A percentile compares a stretch with the other conserved stretches of the same genome.
These are phyloP conservation scores for Salvia hispanica DNA, from an alignment of 257 asterid genomes.

Conservation along the genomic window DNA sequence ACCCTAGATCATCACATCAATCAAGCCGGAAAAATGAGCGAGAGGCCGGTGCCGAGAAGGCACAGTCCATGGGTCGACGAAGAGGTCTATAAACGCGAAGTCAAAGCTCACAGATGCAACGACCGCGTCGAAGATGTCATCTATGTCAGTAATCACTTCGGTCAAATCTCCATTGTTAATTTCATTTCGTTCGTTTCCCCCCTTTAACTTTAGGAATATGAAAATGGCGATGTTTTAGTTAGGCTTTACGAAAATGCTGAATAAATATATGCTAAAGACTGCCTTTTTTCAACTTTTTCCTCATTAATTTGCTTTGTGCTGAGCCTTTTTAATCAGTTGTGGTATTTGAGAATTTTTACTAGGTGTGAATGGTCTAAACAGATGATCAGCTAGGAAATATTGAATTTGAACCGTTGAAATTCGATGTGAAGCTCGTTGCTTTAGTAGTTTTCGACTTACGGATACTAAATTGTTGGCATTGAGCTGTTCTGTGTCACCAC, in stretches of 20 bases:
- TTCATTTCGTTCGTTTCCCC: not conserved
- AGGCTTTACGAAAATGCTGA: not conserved
- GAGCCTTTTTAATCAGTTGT: conserved; percentile 9
- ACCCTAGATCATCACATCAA: conserved; percentile 28
- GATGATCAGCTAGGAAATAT: conserved; percentile 8
- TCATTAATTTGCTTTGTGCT: not conserved
- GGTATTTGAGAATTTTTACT: conserved; percentile 7
- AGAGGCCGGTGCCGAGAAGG: conserved; percentile 88
- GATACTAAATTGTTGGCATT: not conserved
- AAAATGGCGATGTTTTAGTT: not conserved
- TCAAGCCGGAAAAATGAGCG: conserved; percentile 63
- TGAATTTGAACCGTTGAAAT: not conserved
- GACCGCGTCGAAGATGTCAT: conserved; percentile 96
- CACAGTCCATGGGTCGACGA: conserved; percentile 95
- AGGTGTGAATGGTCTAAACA: not conserved
- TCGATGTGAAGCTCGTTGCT: not conserved
- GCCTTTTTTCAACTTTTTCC: not conserved
- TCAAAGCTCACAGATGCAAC: conserved; percentile 89
- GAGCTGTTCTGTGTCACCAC: too few species aligned
- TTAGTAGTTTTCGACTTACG: not conserved
- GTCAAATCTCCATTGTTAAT: conserved; percentile 9
- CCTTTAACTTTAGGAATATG: conserved; percentile 6
- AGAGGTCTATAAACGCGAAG: conserved; percentile 63
- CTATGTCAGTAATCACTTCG: conserved; percentile 43
- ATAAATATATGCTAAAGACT: not conserved